These are phyloP conservation scores for Trichosporon inkin DNA, from an alignment of 1,284 basidiomycete genomes.

Conservation along the genomic window DNA sequence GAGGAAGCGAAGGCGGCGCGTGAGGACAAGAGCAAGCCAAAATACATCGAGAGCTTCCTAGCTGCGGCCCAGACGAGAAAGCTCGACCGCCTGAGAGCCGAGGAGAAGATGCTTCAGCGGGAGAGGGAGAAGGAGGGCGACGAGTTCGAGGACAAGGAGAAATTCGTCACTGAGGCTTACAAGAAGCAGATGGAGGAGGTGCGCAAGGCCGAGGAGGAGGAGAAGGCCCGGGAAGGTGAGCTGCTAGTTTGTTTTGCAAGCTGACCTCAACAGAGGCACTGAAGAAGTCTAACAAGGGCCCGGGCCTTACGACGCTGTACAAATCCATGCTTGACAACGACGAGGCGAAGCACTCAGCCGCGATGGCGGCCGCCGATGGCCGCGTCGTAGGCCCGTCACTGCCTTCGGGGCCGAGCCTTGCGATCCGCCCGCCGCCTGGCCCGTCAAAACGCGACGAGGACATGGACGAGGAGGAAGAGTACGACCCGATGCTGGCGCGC, in stretches of 20 bases:
- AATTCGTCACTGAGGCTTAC: slow-evolving; percentile 96
- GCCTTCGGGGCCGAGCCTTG: slow-evolving; percentile 47
- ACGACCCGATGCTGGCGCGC: slow-evolving; percentile 42
- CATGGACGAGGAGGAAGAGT: slow-evolving; percentile 44
- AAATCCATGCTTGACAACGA: slow-evolving; percentile 73
- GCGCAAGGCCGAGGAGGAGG: slow-evolving; percentile 82
- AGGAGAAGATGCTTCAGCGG: slow-evolving; percentile 94
- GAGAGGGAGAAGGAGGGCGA: slow-evolving; percentile 92
- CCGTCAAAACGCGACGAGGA: slow-evolving; percentile 15
- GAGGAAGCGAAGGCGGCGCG: slow-evolving; percentile 70
- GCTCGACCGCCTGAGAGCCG: slow-evolving; percentile 86
- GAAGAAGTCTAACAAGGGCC: slow-evolving; percentile 54
- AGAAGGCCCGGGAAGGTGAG: slow-evolving; percentile 76
- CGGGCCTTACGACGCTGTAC: slow-evolving; percentile 84
- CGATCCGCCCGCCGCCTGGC: slow-evolving; percentile 24
- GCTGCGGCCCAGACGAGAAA: slow-evolving; percentile 79
- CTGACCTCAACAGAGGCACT: slow-evolving; percentile 57
- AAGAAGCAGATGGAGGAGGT: slow-evolving; percentile 94
- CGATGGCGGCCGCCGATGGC: slow-evolving; percentile 61
- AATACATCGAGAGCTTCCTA: slow-evolving; percentile 82
- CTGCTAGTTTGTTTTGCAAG: not conserved
- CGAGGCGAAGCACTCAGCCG: slow-evolving; percentile 74
- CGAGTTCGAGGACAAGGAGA: slow-evolving; percentile 89
- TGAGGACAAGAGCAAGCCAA: slow-evolving; percentile 76
- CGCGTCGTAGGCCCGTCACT: slow-evolving; percentile 58